Base-by-base conservation (phyloP, 169 alveolate genomes). In the Plasmodium knowlesi region DNA sequence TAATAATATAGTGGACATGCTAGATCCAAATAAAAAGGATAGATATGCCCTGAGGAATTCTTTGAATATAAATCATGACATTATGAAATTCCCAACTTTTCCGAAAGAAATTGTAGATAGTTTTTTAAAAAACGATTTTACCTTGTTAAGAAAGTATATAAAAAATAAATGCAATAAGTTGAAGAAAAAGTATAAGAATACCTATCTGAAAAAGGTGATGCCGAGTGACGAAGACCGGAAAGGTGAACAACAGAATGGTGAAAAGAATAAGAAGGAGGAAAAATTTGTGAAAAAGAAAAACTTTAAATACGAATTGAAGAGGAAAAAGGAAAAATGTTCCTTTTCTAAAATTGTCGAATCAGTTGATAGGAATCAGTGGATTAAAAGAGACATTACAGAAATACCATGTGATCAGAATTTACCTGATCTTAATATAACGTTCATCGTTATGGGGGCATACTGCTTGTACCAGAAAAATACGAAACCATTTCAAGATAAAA, bases 401-500 rank as follows among this genome's bases (percentile, higher is more conserved):
- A 70, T 90, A 81, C 28, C 39, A 61, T 43, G 76, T 73, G 95
- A 90, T 81, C 32, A 61, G 39, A 67, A 90, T 90, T 81, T 90
- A 22, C 95, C 95, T 9, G 80, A 90, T n/a, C 41, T 90, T 2
- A 80, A 90, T 43, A 90, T 90, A 8, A 81, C 81, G 25, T 90
- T 90, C 74, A 82, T 90, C 37, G 95, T 82, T 30, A 90, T 80
- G 95, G 95, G 95, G 1, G 95, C 95, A 1, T 90, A 90, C 41
- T 72, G 84, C 25, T 72, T 90, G 46, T 82, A 90, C 76, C 92
- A 90, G 70, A 81, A 82, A 22, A 72, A 72, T 57, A 71, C 74
- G 71, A 81, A 81, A 46, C 95, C 95, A 41, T 90, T 90, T 81
- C 95, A 90, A 70, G 95, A 90, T 80, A 90, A 90, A 50, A 82